A percentile compares a stretch with the other conserved stretches of the same genome.
These are phyloP conservation scores for Perkinsus olseni DNA, from an alignment of 169 alveolate genomes.

Conservation along the genomic window DNA sequence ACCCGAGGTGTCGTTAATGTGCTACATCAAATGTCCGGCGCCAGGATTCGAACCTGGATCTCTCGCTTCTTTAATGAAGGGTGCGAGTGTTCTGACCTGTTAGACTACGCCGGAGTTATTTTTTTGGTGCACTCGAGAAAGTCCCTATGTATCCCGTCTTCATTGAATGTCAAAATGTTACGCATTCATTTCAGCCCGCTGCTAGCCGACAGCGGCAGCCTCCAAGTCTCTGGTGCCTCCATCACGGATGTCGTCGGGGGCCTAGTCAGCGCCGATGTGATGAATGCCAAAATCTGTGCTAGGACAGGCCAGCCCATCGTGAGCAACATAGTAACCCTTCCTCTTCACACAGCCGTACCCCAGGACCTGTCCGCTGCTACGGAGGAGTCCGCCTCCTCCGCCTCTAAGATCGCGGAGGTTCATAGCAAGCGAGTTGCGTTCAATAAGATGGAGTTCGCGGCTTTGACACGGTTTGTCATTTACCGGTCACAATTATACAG, in stretches of 20 bases:
- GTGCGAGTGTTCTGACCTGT: neutral
- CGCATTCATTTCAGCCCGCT: neutral
- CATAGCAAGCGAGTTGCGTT: neutral
- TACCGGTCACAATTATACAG: neutral
- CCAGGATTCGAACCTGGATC: slow-evolving; percentile 2
- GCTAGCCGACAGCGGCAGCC: neutral
- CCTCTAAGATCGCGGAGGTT: neutral
- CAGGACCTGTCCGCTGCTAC: neutral
- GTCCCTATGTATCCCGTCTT: neutral
- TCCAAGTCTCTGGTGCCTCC: neutral
- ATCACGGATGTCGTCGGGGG: neutral
- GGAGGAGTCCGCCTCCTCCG: neutral
- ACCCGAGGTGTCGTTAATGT: neutral
- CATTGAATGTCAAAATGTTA: neutral
- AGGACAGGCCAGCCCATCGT: neutral
- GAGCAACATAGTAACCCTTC: neutral
- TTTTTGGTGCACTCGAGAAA: too few species aligned
- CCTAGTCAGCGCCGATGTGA: neutral
- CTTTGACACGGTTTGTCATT: neutral
- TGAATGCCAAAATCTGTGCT: neutral
- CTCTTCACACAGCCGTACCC: neutral
- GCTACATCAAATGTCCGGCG: neutral
- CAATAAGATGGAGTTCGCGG: neutral
- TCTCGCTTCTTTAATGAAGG: neutral
- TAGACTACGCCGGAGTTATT: neutral